These are phyloP conservation scores for Neurospora discreta DNA, from an alignment of 495 filamentous ascomycete genomes.

Conservation along the genomic window DNA sequence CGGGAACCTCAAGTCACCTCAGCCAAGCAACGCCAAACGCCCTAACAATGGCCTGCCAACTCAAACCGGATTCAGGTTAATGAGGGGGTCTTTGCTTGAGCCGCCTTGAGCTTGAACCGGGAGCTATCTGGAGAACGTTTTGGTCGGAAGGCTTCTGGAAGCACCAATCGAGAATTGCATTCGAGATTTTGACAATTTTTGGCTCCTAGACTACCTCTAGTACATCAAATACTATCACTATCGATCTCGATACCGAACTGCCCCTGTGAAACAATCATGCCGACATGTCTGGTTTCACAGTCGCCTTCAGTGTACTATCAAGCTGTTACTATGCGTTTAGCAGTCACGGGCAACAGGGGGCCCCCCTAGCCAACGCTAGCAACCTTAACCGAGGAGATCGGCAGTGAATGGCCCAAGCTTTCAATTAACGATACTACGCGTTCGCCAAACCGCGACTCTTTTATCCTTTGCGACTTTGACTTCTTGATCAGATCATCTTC, in stretches of 20 bases:
- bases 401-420: conserved; percentile 4
- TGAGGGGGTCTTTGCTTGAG: not conserved
- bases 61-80: not conserved
- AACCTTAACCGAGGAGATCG: not conserved
- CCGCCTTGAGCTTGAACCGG: not conserved
- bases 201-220: too few species aligned
- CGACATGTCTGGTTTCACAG: not conserved
- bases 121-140: not conserved
- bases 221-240: too few species aligned
- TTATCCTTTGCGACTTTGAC: not conserved
- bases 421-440: conserved; percentile 14
- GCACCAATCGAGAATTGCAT: not conserved
- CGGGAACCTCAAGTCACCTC: too few species aligned
- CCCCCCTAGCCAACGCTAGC: not conserved
- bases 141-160: not conserved
- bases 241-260: not conserved
- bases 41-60: not conserved
- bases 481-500: not conserved
- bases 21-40: not conserved
- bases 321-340: not conserved
- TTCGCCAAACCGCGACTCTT: conserved; percentile 1
- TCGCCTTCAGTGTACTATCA: not conserved
- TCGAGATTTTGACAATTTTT: not conserved
- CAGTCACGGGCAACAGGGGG: not conserved
- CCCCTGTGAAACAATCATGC: not conserved